A percentile compares a stretch with the other conserved stretches of the same genome.
Evolutionary conservation across 2,329 filamentous ascomycete genomes (phyloP).

Genomic region (Neopestalotiopsis sp.): DNA sequence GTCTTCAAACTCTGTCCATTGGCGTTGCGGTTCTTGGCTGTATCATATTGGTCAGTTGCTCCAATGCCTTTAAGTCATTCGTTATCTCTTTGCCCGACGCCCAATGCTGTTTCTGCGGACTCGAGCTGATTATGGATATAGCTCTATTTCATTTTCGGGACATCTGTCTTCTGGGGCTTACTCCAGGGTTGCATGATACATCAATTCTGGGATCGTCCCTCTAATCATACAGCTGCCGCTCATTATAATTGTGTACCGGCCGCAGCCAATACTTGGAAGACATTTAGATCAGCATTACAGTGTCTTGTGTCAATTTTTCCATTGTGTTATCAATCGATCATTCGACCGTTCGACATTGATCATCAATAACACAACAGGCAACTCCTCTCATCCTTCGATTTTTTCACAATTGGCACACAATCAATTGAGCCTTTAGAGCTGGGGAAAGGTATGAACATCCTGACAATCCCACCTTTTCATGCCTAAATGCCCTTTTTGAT

Average conservation of each 20-base stretch:
- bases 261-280: background rate
- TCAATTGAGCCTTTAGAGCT: background rate
- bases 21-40: conserved; percentile 35
- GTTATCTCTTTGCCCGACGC: conserved; percentile 19
- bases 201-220: background rate
- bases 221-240: background rate
- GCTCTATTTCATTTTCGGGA: conserved; percentile 5
- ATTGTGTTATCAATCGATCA: background rate
- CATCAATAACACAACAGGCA: background rate
- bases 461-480: too few relatives aligned
- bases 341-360: background rate
- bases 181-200: background rate
- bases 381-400: background rate
- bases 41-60: conserved; percentile 49
- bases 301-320: background rate
- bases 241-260: background rate
- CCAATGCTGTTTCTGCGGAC: conserved; percentile 22
- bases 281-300: background rate
- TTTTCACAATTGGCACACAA: background rate
- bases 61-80: conserved; percentile 32
- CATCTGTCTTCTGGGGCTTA: background rate
- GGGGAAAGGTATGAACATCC: background rate
- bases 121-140: conserved; percentile 28
- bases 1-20: conserved; percentile 34
- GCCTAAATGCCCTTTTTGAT: too few relatives aligned